These are phyloP conservation scores for Fusarium veterinarium DNA, from an alignment of 2,329 filamentous ascomycete genomes.

Conservation along the genomic window DNA sequence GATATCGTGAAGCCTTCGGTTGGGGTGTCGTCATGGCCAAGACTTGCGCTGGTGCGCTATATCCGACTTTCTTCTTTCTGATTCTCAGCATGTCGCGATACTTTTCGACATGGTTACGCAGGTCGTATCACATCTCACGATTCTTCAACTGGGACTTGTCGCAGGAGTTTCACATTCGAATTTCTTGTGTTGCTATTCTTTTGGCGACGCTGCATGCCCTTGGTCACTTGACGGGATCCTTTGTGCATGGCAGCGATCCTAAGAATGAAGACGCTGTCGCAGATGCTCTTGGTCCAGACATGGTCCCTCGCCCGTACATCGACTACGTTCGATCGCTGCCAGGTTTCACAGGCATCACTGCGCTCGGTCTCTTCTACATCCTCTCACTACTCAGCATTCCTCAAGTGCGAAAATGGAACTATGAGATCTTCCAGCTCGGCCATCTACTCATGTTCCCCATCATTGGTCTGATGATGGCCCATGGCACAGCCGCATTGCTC, in stretches of 20 bases:
- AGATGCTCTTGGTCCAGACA: slow-evolving; percentile 56
- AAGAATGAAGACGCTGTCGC: slow-evolving; percentile 58
- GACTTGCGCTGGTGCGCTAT: slow-evolving; percentile 64
- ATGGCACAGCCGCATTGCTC: slow-evolving; percentile 62
- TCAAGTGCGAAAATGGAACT: slow-evolving; percentile 61
- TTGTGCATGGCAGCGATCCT: slow-evolving; percentile 60
- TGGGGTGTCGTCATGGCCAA: slow-evolving; percentile 69
- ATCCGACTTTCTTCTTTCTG: slow-evolving; percentile 69
- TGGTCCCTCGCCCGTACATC: slow-evolving; percentile 57
- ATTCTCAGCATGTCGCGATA: slow-evolving; percentile 69
- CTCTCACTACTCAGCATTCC: slow-evolving; percentile 63
- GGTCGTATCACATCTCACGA: slow-evolving; percentile 62
- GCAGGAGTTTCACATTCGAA: slow-evolving; percentile 66
- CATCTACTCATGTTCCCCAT: slow-evolving; percentile 70
- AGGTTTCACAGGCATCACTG: slow-evolving; percentile 62
- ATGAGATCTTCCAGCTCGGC: slow-evolving; percentile 67
- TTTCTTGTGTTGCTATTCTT: slow-evolving; percentile 61
- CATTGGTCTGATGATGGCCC: slow-evolving; percentile 65
- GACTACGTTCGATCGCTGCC: slow-evolving; percentile 60
- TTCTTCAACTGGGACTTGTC: slow-evolving; percentile 69
- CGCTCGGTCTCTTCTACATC: slow-evolving; percentile 61
- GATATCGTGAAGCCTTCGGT: slow-evolving; percentile 62
- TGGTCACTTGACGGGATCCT: slow-evolving; percentile 64
- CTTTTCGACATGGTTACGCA: slow-evolving; percentile 63
- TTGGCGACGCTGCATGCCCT: slow-evolving; percentile 66